Evolutionary conservation across 2,329 filamentous ascomycete species (phyloP).

Genomic region (Aspergillus sp.): DNA sequence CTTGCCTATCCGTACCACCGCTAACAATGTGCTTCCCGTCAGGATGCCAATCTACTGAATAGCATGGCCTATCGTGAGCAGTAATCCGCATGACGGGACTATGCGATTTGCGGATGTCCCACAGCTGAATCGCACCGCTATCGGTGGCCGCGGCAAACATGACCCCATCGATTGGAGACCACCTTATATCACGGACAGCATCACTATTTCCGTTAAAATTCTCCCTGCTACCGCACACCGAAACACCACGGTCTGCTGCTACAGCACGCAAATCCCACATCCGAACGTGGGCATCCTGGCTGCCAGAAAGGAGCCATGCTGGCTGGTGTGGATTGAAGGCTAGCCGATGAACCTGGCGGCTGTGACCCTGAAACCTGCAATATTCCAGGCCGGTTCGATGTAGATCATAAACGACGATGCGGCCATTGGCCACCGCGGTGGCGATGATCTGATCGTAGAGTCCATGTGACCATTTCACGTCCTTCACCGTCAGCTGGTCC

Average conservation of each 20-base stretch:
- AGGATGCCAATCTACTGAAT: constrained; percentile 66
- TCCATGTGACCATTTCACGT: constrained; percentile 68
- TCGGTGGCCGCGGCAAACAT: constrained; percentile 66
- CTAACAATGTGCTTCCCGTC: constrained; percentile 65
- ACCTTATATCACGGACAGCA: constrained; percentile 63
- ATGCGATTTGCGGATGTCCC: constrained; percentile 61
- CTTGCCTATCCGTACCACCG: constrained; percentile 61
- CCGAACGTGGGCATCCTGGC: constrained; percentile 63
- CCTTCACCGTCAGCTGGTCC: constrained; percentile 61
- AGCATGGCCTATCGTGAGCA: constrained; percentile 61
- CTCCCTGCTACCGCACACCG: constrained; percentile 55
- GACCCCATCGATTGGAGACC: constrained; percentile 63
- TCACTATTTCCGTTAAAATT: constrained; percentile 59
- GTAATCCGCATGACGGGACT: constrained; percentile 60
- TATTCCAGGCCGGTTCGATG: constrained; percentile 61
- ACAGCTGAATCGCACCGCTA: constrained; percentile 62
- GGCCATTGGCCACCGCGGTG: constrained; percentile 64
- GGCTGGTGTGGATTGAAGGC: constrained; percentile 65
- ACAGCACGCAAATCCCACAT: constrained; percentile 64
- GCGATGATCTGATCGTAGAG: constrained; percentile 61
- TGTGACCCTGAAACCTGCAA: constrained; percentile 63
- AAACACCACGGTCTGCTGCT: constrained; percentile 47
- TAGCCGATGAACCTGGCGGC: constrained; percentile 64
- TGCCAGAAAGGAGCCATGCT: constrained; percentile 61
- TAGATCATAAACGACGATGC: constrained; percentile 65